Evolutionary conservation across 1,284 basidiomycete species (phyloP).

Genomic region (Ustilago lituana): DNA sequence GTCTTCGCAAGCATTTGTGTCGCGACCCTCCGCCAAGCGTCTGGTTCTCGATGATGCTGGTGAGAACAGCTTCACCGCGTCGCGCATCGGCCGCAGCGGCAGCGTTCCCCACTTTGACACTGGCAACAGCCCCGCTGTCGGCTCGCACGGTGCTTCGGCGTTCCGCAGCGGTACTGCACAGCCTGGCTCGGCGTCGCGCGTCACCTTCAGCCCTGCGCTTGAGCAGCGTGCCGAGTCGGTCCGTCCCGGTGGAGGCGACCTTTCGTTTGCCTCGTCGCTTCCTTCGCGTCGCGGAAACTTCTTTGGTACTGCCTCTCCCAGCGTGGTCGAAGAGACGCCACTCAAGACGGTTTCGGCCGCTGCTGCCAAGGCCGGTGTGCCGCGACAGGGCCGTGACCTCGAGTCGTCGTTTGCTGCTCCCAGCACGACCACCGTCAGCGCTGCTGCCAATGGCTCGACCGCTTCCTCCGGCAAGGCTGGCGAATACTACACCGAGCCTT

Average conservation of each 20-base stretch:
- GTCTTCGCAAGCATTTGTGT: slow-evolving; percentile 74
- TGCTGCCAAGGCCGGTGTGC: slow-evolving; percentile 35
- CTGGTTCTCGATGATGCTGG: slow-evolving; percentile 77
- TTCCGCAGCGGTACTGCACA: slow-evolving; percentile 48
- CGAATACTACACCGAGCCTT: slow-evolving; percentile 62
- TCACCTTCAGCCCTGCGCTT: slow-evolving; percentile 60
- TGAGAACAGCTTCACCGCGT: slow-evolving; percentile 41
- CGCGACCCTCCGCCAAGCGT: slow-evolving; percentile 89
- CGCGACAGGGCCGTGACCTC: slow-evolving; percentile 45
- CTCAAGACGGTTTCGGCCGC: slow-evolving; percentile 45
- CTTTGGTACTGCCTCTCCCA: slow-evolving; percentile 28
- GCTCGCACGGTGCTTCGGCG: slow-evolving; percentile 33
- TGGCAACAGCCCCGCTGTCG: slow-evolving; percentile 33
- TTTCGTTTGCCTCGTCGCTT: slow-evolving; percentile 53
- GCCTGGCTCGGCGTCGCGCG: slow-evolving; percentile 40
- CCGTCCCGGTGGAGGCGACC: slow-evolving; percentile 47
- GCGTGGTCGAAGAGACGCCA: slow-evolving; percentile 43
- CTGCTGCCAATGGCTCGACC: slow-evolving; percentile 19
- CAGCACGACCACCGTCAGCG: slow-evolving; percentile 8
- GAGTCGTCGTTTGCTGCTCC: slow-evolving; percentile 44
- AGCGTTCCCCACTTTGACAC: slow-evolving; percentile 46
- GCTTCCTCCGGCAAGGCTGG: slow-evolving; percentile 40
- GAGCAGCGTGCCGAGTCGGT: slow-evolving; percentile 51
- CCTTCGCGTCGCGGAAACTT: slow-evolving; percentile 47
- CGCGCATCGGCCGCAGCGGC: slow-evolving; percentile 44